Evolutionary conservation across 345 rosid species (phyloP).

Genomic region (Kernera saxatilis): DNA sequence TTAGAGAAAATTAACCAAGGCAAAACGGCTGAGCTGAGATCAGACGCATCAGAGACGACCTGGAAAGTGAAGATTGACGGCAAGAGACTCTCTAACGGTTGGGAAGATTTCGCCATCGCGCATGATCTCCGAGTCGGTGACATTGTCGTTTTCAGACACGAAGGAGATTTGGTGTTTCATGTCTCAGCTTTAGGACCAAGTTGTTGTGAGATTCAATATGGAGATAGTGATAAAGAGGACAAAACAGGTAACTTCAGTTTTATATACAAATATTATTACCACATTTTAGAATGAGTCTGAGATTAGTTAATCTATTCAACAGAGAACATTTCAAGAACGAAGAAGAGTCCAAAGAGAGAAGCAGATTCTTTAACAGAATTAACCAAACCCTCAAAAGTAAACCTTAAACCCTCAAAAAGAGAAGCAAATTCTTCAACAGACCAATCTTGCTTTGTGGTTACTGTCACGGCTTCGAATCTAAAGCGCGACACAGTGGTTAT

Average conservation of each 20-base stretch:
- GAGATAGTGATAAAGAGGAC: background rate
- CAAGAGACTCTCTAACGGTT: constrained; percentile 14
- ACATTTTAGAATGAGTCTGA: background rate
- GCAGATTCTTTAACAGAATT: too few relatives aligned
- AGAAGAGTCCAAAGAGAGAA: too few relatives aligned
- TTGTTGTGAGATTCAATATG: constrained; percentile 16
- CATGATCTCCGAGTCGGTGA: constrained; percentile 23
- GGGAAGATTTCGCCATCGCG: background rate
- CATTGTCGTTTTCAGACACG: constrained; percentile 22
- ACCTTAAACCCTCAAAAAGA: too few relatives aligned
- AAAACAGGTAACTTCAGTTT: background rate
- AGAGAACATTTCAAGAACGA: too few relatives aligned
- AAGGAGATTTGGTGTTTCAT: constrained; percentile 10
- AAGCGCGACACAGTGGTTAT: too few relatives aligned
- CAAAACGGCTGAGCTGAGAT: constrained; percentile 13
- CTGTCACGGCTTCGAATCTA: too few relatives aligned
- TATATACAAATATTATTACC: background rate
- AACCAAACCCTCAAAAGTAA: too few relatives aligned
- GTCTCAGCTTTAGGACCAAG: constrained; percentile 23
- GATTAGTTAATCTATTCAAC: background rate
- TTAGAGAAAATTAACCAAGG: background rate
- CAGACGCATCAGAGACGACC: constrained; percentile 3
- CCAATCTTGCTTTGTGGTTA: too few relatives aligned
- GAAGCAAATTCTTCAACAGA: too few relatives aligned
- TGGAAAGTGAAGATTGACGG: constrained; percentile 10